Evolutionary conservation across 805 yeast genomes (phyloP).

Genomic region (Hanseniaspora pseudoguilliermondii): DNA sequence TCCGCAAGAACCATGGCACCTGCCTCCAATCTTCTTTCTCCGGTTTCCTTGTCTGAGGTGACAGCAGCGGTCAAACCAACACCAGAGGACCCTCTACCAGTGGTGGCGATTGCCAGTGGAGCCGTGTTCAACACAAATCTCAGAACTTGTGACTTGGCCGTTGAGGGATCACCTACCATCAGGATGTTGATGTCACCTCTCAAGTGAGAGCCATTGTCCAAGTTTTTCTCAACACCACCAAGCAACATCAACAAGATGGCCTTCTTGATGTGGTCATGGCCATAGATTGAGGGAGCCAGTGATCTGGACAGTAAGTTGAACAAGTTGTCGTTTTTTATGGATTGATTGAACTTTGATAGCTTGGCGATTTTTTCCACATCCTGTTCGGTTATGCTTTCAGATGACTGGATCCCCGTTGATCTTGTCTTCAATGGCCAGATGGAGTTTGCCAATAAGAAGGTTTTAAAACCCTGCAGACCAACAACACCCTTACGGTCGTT

Average conservation of each 20-base stretch:
- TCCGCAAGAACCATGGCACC: constrained; percentile 99
- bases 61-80: constrained; percentile 99
- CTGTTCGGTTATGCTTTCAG: constrained; percentile 54
- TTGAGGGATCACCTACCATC: constrained; percentile 98
- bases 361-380: constrained; percentile 81
- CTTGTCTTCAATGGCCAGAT: constrained; percentile 79
- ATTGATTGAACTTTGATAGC: constrained; percentile 51
- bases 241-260: constrained; percentile 82
- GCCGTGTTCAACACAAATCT: constrained; percentile 95
- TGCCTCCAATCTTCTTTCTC: constrained; percentile 90
- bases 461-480: constrained; percentile 51
- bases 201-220: constrained; percentile 89
- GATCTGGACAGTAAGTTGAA: constrained; percentile 74
- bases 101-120: constrained; percentile 87
- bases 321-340: constrained; percentile 49
- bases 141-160: constrained; percentile 92
- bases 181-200: constrained; percentile 94
- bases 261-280: constrained; percentile 79
- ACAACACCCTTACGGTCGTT: constrained; percentile 20
- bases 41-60: constrained; percentile 90
- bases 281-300: constrained; percentile 91
- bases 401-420: constrained; percentile 70
- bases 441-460: constrained; percentile 78
- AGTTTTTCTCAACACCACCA: constrained; percentile 89
- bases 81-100: constrained; percentile 99